Evolutionary conservation across 2,329 filamentous ascomycete species (phyloP).

Genomic region (Penicillium brasilianum): DNA sequence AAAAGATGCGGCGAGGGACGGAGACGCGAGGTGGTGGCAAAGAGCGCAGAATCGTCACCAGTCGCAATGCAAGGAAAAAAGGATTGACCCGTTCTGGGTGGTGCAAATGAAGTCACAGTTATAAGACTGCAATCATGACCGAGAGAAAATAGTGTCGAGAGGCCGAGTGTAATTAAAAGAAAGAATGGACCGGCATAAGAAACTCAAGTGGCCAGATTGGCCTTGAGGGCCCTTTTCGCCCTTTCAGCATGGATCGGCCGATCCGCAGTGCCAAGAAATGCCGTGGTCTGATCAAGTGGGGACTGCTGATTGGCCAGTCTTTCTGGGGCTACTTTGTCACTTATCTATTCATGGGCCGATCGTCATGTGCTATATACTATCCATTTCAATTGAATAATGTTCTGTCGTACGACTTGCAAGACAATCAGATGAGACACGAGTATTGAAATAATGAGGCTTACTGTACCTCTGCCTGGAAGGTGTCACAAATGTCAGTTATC

Average conservation of each 20-base stretch:
- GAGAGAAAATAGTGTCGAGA: not conserved
- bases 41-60: conserved; percentile 6
- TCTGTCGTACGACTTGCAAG: not conserved
- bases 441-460: not conserved
- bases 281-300: conserved; percentile 7
- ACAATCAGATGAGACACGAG: not conserved
- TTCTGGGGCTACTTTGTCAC: not conserved
- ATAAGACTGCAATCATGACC: not conserved
- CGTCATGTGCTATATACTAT: no score
- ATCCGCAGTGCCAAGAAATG: conserved; percentile 10
- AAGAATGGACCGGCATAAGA: not conserved
- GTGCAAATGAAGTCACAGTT: not conserved
- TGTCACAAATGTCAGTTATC: not conserved
- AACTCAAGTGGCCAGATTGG: conserved; percentile 11
- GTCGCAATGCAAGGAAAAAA: not conserved
- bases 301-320: conserved; percentile 1
- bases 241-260: conserved; percentile 6
- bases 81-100: not conserved
- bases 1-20: not conserved
- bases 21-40: conserved; percentile 4
- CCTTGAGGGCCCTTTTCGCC: not conserved
- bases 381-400: not conserved
- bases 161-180: conserved; percentile 4
- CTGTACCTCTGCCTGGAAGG: not conserved
- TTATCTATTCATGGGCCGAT: not conserved